A percentile compares a stretch with the other conserved stretches of the same genome.
Conservation (phyloP, 345 rosid genomes). For the Arabidopsis arenosa region DNA sequence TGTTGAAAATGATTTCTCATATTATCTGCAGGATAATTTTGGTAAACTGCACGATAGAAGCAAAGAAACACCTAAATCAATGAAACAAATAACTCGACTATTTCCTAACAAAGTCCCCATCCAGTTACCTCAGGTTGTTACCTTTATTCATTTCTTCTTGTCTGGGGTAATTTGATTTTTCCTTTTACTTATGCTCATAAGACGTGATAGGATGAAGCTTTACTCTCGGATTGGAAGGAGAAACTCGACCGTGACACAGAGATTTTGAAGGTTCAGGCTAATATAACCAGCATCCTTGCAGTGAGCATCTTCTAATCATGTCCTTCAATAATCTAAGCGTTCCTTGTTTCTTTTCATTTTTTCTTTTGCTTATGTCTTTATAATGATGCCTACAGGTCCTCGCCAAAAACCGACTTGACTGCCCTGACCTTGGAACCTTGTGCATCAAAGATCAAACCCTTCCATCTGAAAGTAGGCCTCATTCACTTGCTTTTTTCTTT, state of each 20-base stretch:
- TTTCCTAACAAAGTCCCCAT: slow-evolving; percentile 96
- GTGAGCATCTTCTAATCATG: slow-evolving; percentile 55
- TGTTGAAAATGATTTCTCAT: slow-evolving; percentile 9
- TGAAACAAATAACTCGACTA: slow-evolving; percentile 89
- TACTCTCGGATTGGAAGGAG: slow-evolving; percentile 97
- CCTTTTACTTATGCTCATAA: slow-evolving; percentile 38
- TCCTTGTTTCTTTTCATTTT: slow-evolving; percentile 1
- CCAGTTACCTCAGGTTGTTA: slow-evolving; percentile 91
- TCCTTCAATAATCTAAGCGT: slow-evolving; percentile 5
- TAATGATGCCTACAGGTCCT: slow-evolving; percentile 62
- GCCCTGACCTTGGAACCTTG: slow-evolving; percentile 80
- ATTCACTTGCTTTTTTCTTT: slow-evolving; percentile 19
- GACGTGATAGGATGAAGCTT: slow-evolving; percentile 74
- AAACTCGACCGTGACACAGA: slow-evolving; percentile 89
- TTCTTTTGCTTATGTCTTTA: slow-evolving; percentile 24
- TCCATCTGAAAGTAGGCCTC: slow-evolving; percentile 69
- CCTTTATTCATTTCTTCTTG: slow-evolving; percentile 18
- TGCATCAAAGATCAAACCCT: slow-evolving; percentile 86
- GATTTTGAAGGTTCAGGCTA: slow-evolving; percentile 84
- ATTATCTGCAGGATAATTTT: slow-evolving; percentile 76
- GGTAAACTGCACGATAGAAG: slow-evolving; percentile 85
- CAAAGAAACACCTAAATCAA: slow-evolving; percentile 84
- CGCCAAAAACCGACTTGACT: slow-evolving; percentile 65
- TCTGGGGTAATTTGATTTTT: background rate
- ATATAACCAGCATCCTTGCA: slow-evolving; percentile 64